Evolutionary conservation across 2,329 filamentous ascomycete genomes (phyloP), one percentile per base, ranked within the genome.

Genomic region (Trematosphaeria pertusa): DNA sequence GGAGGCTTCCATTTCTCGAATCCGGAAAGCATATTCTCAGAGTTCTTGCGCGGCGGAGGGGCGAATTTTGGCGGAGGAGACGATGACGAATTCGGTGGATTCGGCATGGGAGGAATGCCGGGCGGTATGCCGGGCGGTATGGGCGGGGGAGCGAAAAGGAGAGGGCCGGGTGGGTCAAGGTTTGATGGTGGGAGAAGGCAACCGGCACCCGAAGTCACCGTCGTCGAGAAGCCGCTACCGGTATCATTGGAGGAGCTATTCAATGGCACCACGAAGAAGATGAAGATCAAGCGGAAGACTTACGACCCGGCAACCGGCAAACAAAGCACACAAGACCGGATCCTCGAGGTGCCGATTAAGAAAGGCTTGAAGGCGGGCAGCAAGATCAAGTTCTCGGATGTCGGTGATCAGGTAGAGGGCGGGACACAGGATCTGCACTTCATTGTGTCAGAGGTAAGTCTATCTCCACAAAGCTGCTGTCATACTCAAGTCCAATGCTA

Each of bases 341-440:
- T 97, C 14, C 78, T 99, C 21, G 91, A 96, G 67, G 93, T 97
- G 41, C 91, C 91, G 36, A 96, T 99, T 76, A 97, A 97, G 77
- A 87, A 91, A 5, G 94, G 94, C 48, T 77, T 97, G 73, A 97
- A 97, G 77, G 92, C 95, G 62, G 94, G 94, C 21, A 96, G 90
- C 66, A 99, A 97, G 81, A 96, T 99, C 74, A 97, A 97, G 75
- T 99, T 96, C 70, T 89, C 89, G 67, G 91, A 93, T 32, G 92
- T 99, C n/a, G 94, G 94, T 9, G 94, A 99, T 73, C 92, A 97
- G 71, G 91, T 96, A 52, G 94, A 97, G 67, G 94, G 94, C 32
- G 93, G 93, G 11, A 89, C 91, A 48, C 94, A 99, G 72, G 94
- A 99, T 73, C 75, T 99, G 41, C 92, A 97, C 71, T 96, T 99